Evolutionary conservation across 2,329 filamentous ascomycete species (phyloP).

Genomic region (Penicillium sp.): DNA sequence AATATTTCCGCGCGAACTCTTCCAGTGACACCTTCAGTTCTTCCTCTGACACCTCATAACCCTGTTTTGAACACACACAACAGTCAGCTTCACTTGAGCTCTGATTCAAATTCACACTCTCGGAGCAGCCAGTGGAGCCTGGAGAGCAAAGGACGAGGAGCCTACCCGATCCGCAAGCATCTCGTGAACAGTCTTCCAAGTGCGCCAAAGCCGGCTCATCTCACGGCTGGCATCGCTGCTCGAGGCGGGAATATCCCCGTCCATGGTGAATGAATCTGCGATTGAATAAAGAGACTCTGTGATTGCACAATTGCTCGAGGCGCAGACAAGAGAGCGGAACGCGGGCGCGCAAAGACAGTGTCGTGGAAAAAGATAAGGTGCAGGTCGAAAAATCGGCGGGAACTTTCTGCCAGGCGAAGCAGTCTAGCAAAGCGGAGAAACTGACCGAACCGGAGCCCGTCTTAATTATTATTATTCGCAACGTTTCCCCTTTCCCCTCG

Average conservation of each 20-base stretch:
- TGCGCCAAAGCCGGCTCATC: conserved; percentile 75
- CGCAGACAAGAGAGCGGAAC: conserved; percentile 1
- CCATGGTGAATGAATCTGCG: conserved; percentile 25
- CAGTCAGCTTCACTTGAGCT: conserved; percentile 4
- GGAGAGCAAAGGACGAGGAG: background rate
- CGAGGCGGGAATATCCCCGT: conserved; percentile 30
- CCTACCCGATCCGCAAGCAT: conserved; percentile 87
- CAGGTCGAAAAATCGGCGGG: conserved; percentile 22
- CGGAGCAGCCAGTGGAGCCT: background rate
- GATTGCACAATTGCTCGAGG: no score
- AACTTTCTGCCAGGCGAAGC: conserved; percentile 22
- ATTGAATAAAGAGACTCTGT: background rate
- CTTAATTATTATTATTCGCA: conserved; percentile 20
- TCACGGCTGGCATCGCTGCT: conserved; percentile 35
- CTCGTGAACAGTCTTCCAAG: conserved; percentile 87
- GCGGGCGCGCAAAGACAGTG: conserved; percentile 3
- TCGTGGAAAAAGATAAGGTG: conserved; percentile 13
- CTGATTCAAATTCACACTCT: background rate
- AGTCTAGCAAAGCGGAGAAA: conserved; percentile 22
- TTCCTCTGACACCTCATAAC: conserved; percentile 84
- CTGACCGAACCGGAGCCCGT: conserved; percentile 17
- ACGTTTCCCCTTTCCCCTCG: conserved; percentile 19
- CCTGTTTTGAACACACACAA: conserved; percentile 49
- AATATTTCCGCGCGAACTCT: conserved; percentile 69
- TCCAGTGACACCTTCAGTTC: conserved; percentile 82